Conservation (phyloP, 805 yeast species). For the Nakazawaea peltata region DNA sequence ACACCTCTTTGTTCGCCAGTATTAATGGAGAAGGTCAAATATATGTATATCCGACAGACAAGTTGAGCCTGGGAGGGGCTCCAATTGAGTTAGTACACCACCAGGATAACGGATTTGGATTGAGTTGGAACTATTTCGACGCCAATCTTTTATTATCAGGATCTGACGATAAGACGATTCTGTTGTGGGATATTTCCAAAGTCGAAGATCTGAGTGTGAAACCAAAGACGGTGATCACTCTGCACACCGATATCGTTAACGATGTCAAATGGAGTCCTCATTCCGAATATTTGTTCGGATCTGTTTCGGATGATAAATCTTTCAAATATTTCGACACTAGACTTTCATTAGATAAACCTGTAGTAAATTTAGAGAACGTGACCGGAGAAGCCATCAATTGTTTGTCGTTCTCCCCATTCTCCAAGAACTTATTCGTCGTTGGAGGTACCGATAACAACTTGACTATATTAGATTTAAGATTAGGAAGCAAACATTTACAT, state of each 20-base stretch:
- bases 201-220: slow-evolving; percentile 7
- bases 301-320: slow-evolving; percentile 66
- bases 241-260: slow-evolving; percentile 57
- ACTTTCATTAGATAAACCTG: slow-evolving; percentile 15
- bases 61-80: slow-evolving; percentile 19
- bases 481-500: slow-evolving; percentile 38
- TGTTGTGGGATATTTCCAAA: slow-evolving; percentile 49
- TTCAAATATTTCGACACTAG: slow-evolving; percentile 50
- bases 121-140: slow-evolving; percentile 50
- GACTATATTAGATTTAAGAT: slow-evolving; percentile 55
- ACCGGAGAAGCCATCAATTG: slow-evolving; percentile 44
- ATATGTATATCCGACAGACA: slow-evolving; percentile 37
- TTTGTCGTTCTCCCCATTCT: slow-evolving; percentile 56
- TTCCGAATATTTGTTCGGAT: slow-evolving; percentile 46
- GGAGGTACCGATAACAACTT: slow-evolving; percentile 66
- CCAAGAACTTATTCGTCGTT: slow-evolving; percentile 52
- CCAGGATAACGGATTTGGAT: slow-evolving; percentile 64
- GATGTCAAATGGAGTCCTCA: slow-evolving; percentile 68
- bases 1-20: slow-evolving; percentile 47
- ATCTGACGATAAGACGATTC: slow-evolving; percentile 60
- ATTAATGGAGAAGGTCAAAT: slow-evolving; percentile 63
- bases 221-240: slow-evolving; percentile 24
- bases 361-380: slow-evolving; percentile 16
- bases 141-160: slow-evolving; percentile 48
- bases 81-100: slow-evolving; percentile 38